Percentiles rank a stretch among this genome's conserved stretches.
Evolutionary conservation across 192 early-diverging fungal genomes (phyloP).

Genomic region (Coemansia sp.): DNA sequence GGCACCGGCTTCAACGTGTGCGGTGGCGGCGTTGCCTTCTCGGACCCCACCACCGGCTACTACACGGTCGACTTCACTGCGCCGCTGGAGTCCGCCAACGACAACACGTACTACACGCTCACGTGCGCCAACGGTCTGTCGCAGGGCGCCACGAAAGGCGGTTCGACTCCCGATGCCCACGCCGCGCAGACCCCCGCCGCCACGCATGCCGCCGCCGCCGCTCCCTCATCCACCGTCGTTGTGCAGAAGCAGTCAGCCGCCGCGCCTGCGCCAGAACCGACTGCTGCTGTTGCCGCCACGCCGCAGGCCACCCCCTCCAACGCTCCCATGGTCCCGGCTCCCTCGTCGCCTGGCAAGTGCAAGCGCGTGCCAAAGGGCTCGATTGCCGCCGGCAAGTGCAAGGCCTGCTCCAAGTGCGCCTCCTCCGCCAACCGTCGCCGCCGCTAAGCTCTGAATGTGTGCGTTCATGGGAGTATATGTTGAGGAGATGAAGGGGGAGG

Average conservation of each 20-base stretch:
- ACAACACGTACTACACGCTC: conserved; percentile 30
- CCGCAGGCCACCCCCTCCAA: too few relatives aligned
- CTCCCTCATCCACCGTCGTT: background rate
- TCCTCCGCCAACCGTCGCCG: conserved; percentile 23
- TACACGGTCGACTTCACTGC: conserved; percentile 48
- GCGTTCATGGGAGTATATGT: too few relatives aligned
- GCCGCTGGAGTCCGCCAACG: conserved; percentile 25
- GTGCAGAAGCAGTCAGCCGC: background rate
- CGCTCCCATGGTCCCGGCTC: too few relatives aligned
- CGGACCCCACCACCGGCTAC: background rate
- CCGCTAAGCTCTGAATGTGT: conserved; percentile 18
- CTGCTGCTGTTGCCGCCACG: conserved; percentile 4
- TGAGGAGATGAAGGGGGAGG: background rate
- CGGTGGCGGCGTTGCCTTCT: conserved; percentile 43
- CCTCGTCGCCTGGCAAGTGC: conserved; percentile 40
- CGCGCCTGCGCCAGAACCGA: conserved; percentile 7
- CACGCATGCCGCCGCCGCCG: background rate
- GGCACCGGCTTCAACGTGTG: conserved; percentile 44
- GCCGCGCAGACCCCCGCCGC: background rate
- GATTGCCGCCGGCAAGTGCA: conserved; percentile 59
- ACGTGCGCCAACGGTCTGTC: conserved; percentile 32
- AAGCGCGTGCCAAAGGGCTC: conserved; percentile 56
- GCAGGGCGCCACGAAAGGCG: conserved; percentile 17
- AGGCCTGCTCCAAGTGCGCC: conserved; percentile 53
- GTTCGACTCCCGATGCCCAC: conserved; percentile 10